A percentile compares a stretch with the other conserved stretches of the same genome.
These are phyloP conservation scores for Tolypocladium cylindrosporum DNA, from an alignment of 2,329 filamentous ascomycete genomes.

Conservation along the genomic window DNA sequence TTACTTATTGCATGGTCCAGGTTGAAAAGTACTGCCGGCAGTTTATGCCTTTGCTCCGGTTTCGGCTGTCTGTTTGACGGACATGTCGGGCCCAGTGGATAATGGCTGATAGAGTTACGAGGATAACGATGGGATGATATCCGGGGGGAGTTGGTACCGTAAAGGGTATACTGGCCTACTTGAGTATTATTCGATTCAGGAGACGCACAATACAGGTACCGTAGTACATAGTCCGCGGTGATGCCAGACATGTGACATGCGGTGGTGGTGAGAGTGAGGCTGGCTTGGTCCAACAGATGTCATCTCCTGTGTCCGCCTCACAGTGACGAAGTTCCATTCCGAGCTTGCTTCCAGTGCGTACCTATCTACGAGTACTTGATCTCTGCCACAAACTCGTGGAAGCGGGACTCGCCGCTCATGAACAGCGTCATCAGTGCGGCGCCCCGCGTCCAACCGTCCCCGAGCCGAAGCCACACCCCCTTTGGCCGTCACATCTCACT, in stretches of 20 bases:
- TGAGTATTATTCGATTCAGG: not conserved
- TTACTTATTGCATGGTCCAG: not conserved
- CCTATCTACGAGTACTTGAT: not conserved
- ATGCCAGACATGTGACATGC: not conserved
- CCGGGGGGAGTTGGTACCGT: not conserved
- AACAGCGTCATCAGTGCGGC: not conserved
- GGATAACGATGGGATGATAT: not conserved
- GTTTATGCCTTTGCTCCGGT: not conserved
- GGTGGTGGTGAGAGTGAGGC: not conserved
- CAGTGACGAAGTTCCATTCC: not conserved
- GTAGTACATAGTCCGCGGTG: not conserved
- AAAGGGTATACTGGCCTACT: not conserved
- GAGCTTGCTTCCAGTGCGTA: not conserved
- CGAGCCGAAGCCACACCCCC: conserved; percentile 10
- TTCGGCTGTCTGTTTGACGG: not conserved
- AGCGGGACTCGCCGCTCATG: not conserved
- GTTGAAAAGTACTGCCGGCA: not conserved
- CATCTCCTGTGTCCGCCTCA: not conserved
- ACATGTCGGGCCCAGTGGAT: not conserved
- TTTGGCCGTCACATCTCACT: conserved; percentile 1
- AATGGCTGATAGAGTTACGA: not conserved
- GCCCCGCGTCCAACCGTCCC: conserved; percentile 12
- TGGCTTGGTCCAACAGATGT: not conserved
- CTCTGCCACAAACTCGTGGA: not conserved
- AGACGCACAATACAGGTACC: not conserved